phyloP scores from a whole-genome alignment of 208 protist species.

The Vickermania spadyakhi region DNA sequence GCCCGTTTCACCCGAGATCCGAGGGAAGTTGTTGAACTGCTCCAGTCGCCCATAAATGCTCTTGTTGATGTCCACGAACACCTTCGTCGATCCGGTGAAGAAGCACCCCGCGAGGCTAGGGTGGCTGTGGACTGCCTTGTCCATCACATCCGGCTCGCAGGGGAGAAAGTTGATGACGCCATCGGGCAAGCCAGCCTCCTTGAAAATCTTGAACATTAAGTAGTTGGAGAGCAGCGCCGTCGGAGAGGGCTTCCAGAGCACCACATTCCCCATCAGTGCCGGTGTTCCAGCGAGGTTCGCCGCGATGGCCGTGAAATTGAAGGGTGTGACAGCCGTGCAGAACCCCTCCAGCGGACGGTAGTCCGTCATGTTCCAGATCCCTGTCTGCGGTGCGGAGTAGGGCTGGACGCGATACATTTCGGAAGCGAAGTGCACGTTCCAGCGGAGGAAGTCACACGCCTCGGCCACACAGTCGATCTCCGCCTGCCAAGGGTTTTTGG shows the following conservation, averaged over 20 bases:
- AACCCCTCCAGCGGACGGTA: constrained; percentile 97
- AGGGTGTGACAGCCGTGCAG: constrained; percentile 92
- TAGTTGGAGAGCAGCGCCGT: constrained; percentile 91
- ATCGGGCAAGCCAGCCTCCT: constrained; percentile 92
- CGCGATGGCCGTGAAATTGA: constrained; percentile 98
- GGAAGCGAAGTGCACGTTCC: constrained; percentile 93
- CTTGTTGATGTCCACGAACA: constrained; percentile 91
- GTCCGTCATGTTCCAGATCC: constrained; percentile 93
- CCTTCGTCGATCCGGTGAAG: constrained; percentile 95
- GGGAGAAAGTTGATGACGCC: constrained; percentile 96
- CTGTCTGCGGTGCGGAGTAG: constrained; percentile 40
- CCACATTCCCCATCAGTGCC: constrained; percentile 95
- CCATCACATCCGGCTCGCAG: constrained; percentile 67
- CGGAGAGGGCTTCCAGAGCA: constrained; percentile 95
- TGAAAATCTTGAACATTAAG: constrained; percentile 89
- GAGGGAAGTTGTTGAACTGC: constrained; percentile 89
- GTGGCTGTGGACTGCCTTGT: constrained; percentile 58
- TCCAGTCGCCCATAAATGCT: constrained; percentile 87
- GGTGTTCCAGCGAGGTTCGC: constrained; percentile 92
- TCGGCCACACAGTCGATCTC: constrained; percentile 96
- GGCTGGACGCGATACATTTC: constrained; percentile 90
- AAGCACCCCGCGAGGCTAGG: constrained; percentile 88
- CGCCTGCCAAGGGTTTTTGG: constrained; percentile 96
- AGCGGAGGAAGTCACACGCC: constrained; percentile 94
- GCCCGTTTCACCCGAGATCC: constrained; percentile 95